phyloP scores from a whole-genome alignment of 495 filamentous ascomycete species.

The Trichocladium uniseriatum region DNA sequence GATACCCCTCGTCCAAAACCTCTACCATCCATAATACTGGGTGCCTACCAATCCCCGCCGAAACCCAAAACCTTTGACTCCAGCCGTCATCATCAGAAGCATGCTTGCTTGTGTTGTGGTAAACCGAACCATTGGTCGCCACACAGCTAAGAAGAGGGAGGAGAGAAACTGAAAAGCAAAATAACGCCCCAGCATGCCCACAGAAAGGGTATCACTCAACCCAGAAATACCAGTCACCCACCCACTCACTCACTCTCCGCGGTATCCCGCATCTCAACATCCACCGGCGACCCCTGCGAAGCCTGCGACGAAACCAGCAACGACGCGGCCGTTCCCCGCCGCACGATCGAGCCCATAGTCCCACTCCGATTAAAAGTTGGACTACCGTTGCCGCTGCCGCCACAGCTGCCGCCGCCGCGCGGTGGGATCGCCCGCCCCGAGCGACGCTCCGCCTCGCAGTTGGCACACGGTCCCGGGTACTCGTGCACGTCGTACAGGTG shows the following conservation, averaged over 20 bases:
- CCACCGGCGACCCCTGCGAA: neutral
- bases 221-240: neutral
- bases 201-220: neutral
- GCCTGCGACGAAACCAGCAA: neutral
- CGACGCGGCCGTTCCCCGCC: slow-evolving; percentile 1
- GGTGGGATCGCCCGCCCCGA: slow-evolving; percentile 7
- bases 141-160: neutral
- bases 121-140: neutral
- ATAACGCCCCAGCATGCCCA: neutral
- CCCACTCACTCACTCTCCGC: neutral
- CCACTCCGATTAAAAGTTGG: slow-evolving; percentile 10
- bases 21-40: neutral
- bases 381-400: too few relatives aligned
- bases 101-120: neutral
- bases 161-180: neutral
- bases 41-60: neutral
- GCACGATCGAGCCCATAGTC: slow-evolving; percentile 1
- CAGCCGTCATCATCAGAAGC: neutral
- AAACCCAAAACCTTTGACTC: neutral
- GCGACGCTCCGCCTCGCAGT: slow-evolving; percentile 23
- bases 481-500: slow-evolving; percentile 21
- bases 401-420: neutral
- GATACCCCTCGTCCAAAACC: neutral
- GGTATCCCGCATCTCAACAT: neutral
- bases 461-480: slow-evolving; percentile 16